A percentile compares a stretch with the other conserved stretches of the same genome.
Evolutionary conservation across 352 stramenopile genomes (phyloP).

Genomic region (Thraustotheca clavata): DNA sequence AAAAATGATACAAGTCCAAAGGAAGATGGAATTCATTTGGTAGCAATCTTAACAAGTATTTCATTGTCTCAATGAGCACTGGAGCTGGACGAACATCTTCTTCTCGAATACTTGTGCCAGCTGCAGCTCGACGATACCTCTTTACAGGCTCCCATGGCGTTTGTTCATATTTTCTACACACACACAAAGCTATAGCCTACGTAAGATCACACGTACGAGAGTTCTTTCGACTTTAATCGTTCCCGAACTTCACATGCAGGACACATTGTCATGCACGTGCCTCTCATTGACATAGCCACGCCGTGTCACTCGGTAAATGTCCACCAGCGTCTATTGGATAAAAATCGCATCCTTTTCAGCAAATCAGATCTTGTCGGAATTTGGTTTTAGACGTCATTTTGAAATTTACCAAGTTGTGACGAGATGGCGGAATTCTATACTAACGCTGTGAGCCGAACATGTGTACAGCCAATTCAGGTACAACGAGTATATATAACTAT

Average conservation of each 20-base stretch:
- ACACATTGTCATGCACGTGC: not conserved
- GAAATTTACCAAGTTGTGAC: not conserved
- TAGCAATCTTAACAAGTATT: constrained; percentile 10
- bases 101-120: not conserved
- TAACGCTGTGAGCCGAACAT: constrained; percentile 8
- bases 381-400: not conserved
- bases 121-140: constrained; percentile 11
- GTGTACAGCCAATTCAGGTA: constrained; percentile 20
- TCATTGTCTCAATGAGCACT: constrained; percentile 5
- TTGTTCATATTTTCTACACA: constrained; percentile 16
- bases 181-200: not conserved
- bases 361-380: not conserved
- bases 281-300: constrained; percentile 1
- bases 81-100: constrained; percentile 8
- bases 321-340: not conserved
- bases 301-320: constrained; percentile 8
- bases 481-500: not conserved
- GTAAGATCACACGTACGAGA: constrained; percentile 5
- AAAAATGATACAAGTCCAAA: constrained; percentile 20
- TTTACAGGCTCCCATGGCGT: constrained; percentile 12
- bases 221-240: constrained; percentile 2
- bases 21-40: constrained; percentile 8
- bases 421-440: constrained; percentile 17
- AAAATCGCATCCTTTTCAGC: not conserved
- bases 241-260: constrained; percentile 1